phyloP scores from a whole-genome alignment of 2,329 filamentous ascomycete genomes.

The Alternaria postmessia region DNA sequence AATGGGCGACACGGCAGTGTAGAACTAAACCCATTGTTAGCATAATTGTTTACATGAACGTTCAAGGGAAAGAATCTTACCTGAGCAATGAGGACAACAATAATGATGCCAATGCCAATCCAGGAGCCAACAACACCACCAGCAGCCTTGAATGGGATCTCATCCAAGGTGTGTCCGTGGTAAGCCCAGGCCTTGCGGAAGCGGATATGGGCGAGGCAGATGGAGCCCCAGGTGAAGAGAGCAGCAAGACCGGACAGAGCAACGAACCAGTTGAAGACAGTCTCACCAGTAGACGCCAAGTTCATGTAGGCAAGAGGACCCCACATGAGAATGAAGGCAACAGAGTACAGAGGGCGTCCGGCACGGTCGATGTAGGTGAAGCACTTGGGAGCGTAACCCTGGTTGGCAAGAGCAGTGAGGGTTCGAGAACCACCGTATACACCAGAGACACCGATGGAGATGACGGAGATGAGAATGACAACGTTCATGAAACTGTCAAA shows the following conservation, averaged over 20 bases:
- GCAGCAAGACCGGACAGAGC: conserved; percentile 76
- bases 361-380: conserved; percentile 83
- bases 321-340: conserved; percentile 70
- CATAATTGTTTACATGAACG: no score
- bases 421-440: conserved; percentile 67
- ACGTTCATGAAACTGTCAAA: conserved; percentile 73
- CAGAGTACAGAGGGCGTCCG: conserved; percentile 80
- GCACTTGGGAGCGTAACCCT: conserved; percentile 75
- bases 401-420: conserved; percentile 61
- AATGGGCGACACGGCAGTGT: conserved; percentile 49
- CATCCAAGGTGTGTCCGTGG: conserved; percentile 53
- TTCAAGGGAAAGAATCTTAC: conserved; percentile 26
- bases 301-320: conserved; percentile 79
- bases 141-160: conserved; percentile 55
- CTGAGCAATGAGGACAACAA: conserved; percentile 52
- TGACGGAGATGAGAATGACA: conserved; percentile 68
- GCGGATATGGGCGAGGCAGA: conserved; percentile 90
- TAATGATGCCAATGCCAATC: conserved; percentile 50
- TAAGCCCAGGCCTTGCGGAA: conserved; percentile 69
- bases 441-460: conserved; percentile 67
- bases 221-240: conserved; percentile 82
- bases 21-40: conserved; percentile 46
- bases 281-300: conserved; percentile 56
- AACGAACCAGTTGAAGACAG: conserved; percentile 78
- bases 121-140: conserved; percentile 54